Percentiles rank a stretch among this genome's conserved stretches.
Conservation (phyloP, 805 yeast genomes). For the Wickerhamiella vanderwaltii region DNA sequence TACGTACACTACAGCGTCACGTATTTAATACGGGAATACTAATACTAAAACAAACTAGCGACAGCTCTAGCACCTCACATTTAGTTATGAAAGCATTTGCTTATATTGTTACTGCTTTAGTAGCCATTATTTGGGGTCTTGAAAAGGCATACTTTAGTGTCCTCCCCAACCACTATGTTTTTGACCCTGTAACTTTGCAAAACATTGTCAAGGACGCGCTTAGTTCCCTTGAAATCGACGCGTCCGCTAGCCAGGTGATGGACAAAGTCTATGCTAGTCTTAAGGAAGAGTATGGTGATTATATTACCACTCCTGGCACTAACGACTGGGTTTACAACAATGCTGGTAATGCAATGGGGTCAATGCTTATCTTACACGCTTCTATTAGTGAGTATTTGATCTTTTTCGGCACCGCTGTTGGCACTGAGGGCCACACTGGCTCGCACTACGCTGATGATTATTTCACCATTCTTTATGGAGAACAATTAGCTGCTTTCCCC, state of each 20-base stretch:
- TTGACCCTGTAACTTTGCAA: conserved; percentile 54
- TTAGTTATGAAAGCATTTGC: conserved; percentile 15
- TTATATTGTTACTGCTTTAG: conserved; percentile 16
- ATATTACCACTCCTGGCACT: conserved; percentile 50
- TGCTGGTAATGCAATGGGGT: conserved; percentile 96
- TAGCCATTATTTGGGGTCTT: conserved; percentile 17
- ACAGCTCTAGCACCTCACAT: not conserved
- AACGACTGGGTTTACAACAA: conserved; percentile 94
- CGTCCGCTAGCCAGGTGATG: conserved; percentile 20
- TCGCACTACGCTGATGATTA: conserved; percentile 96
- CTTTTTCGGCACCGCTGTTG: conserved; percentile 84
- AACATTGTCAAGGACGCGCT: conserved; percentile 44
- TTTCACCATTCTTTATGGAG: conserved; percentile 77
- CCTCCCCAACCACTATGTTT: conserved; percentile 60
- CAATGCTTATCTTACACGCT: conserved; percentile 90
- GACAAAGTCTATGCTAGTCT: conserved; percentile 36
- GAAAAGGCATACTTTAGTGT: conserved; percentile 18
- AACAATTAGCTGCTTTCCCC: conserved; percentile 61
- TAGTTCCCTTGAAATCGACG: conserved; percentile 39
- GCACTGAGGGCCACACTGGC: conserved; percentile 95
- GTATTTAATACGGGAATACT: too few species aligned
- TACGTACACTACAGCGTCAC: too few species aligned
- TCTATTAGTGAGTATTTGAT: conserved; percentile 87
- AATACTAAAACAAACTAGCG: too few species aligned
- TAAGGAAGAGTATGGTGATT: conserved; percentile 54